A percentile compares a stretch with the other conserved stretches of the same genome.
Evolutionary conservation across 805 yeast genomes (phyloP).

Genomic region (Metschnikowia chrysomelidarum): DNA sequence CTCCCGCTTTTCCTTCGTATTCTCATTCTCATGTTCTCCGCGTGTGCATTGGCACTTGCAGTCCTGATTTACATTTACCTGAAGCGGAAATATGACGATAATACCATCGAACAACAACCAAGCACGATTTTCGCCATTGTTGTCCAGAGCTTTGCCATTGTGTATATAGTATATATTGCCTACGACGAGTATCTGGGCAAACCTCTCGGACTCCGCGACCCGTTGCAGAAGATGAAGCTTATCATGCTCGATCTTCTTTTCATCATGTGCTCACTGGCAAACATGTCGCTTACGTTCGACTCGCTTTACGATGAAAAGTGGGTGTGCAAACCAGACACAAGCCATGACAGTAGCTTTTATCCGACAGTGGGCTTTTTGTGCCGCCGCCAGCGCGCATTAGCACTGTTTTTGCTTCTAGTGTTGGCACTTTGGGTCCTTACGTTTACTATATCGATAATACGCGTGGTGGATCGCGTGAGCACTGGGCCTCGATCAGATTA

Average conservation of each 20-base stretch:
- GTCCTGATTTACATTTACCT: constrained; percentile 50
- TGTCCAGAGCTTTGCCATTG: constrained; percentile 75
- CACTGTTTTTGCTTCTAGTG: constrained; percentile 73
- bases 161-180: constrained; percentile 77
- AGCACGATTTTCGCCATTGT: constrained; percentile 90
- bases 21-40: constrained; percentile 48
- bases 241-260: constrained; percentile 81
- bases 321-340: constrained; percentile 53
- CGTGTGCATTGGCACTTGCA: constrained; percentile 73
- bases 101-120: constrained; percentile 65
- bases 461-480: constrained; percentile 70
- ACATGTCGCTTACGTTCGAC: constrained; percentile 80
- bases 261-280: constrained; percentile 86
- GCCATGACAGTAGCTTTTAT: constrained; percentile 20
- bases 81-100: constrained; percentile 30
- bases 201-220: constrained; percentile 87
- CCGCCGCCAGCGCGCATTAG: constrained; percentile 70
- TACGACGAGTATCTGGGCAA: constrained; percentile 90
- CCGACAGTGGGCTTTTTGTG: constrained; percentile 58
- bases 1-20: constrained; percentile 73
- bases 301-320: constrained; percentile 77
- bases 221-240: constrained; percentile 77
- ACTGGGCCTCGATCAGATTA: constrained; percentile 18
- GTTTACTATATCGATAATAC: constrained; percentile 75
- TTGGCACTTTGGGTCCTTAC: constrained; percentile 82